Evolutionary conservation across 352 stramenopile species (phyloP), one percentile per base, ranked within the genome.

Genomic region (Phytophthora agathidicida): DNA sequence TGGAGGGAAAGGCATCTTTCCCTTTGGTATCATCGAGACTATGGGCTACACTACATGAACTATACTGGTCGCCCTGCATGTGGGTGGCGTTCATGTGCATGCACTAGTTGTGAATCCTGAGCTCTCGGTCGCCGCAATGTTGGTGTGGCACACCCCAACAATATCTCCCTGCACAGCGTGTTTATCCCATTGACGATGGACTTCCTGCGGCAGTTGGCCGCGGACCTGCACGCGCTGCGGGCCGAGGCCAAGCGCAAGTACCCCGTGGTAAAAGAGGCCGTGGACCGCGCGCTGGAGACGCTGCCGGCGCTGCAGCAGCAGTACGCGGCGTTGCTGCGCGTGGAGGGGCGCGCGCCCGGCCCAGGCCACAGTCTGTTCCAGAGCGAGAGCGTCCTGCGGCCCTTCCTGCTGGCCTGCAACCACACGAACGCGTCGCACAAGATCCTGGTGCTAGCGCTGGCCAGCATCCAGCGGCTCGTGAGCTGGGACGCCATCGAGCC

Each of bases 361-460:
- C 93, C 93, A 0, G 94, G 91, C 19, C 96, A 97, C 33, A 68
- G 81, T 27, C 62, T 98, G 6, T 98, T 98, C 69, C 93, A 96
- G 73, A 96, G 86, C 53, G 94, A 98, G 66, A 95, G 97, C 62
- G 78, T 99, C 30, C 71, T 99, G 47, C 89, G 96, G 58, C 97
- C 97, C 0, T 99, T 99, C 67, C 68, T 99, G 24, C 73, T 99
- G 38, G 95, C 95, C 27, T 97, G 94, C 52, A 99, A 99, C 80
- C 96, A 99, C 88, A 92, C 94, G 30, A 98, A 98, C 63, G 96
- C 96, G 48, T 95, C 84, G 7, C 83, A 92, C 47, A 94, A 97
- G 69, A 87, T 99, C 51, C 78, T 99, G 35, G 88, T 96, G 37
- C 88, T 98, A 57, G 93, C 94, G 39, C 83, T 99, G 57, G 83